Conservation (phyloP, 768 basidiomycete species). For the Coprinopsis cinerea region DNA sequence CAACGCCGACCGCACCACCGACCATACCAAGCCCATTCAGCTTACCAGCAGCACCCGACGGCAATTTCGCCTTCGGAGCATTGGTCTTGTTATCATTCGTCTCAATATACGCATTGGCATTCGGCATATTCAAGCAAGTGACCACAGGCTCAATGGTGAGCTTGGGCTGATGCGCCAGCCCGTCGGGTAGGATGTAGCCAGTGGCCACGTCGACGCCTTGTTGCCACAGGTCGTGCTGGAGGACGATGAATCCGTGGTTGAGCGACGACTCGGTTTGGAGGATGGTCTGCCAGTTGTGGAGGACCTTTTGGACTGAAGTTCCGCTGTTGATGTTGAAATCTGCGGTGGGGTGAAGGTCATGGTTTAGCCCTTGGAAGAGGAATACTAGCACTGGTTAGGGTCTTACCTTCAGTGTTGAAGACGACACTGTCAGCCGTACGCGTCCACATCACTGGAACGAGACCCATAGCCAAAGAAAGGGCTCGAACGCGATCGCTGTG, state of each 20-base stretch:
- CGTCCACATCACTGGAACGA: slow-evolving; percentile 81
- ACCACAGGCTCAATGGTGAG: slow-evolving; percentile 71
- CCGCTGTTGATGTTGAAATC: slow-evolving; percentile 80
- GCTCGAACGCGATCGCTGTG: slow-evolving; percentile 77
- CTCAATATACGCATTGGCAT: slow-evolving; percentile 71
- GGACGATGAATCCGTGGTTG: slow-evolving; percentile 74
- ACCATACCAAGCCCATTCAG: no score
- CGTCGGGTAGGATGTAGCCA: slow-evolving; percentile 79
- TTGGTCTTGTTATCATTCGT: slow-evolving; percentile 65
- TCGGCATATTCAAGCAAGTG: slow-evolving; percentile 51
- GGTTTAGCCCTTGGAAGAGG: not conserved
- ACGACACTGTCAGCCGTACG: slow-evolving; percentile 49
- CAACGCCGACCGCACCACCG: no score
- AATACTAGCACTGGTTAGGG: not conserved
- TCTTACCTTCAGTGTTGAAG: slow-evolving; percentile 62
- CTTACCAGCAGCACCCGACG: no score
- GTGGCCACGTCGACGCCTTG: slow-evolving; percentile 78
- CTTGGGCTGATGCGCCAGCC: slow-evolving; percentile 53
- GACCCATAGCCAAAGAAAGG: slow-evolving; percentile 76
- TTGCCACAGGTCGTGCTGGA: slow-evolving; percentile 82
- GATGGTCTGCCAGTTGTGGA: slow-evolving; percentile 68
- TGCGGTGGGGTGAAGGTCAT: slow-evolving; percentile 15
- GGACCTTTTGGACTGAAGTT: slow-evolving; percentile 46
- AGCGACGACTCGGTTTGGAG: slow-evolving; percentile 51
- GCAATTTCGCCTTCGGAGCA: slow-evolving; percentile 30